These are phyloP conservation scores for Zopfochytrium polystomum DNA, from an alignment of 371 early-diverging fungal genomes.

Conservation along the genomic window DNA sequence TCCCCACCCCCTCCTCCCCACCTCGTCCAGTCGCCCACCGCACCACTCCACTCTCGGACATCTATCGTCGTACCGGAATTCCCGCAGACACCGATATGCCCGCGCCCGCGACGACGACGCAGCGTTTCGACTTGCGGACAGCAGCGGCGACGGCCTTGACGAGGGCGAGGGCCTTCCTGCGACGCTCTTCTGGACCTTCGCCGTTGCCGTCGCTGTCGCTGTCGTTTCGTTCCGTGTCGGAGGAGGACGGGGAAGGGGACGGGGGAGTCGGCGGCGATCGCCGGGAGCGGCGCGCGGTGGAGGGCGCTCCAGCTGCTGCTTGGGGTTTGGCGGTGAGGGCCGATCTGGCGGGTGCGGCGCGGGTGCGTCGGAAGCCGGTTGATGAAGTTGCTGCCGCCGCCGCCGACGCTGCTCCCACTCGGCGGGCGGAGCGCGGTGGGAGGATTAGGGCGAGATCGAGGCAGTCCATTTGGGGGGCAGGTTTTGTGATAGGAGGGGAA, in stretches of 20 bases:
- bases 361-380: no score
- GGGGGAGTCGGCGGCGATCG: neutral
- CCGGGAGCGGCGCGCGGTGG: neutral
- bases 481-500: neutral
- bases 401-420: no score
- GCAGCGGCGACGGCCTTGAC: no score
- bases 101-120: conserved; percentile 49
- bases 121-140: conserved; percentile 35
- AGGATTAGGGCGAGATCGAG: neutral
- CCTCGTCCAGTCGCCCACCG: no score
- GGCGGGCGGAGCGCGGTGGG: no score
- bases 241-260: neutral
- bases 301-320: neutral
- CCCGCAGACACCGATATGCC: conserved; percentile 52
- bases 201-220: neutral
- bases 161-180: conserved; percentile 27
- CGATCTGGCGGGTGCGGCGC: no score
- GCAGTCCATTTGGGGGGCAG: neutral
- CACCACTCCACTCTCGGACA: no score
- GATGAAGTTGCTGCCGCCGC: no score
- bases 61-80: conserved; percentile 41
- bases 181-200: neutral
- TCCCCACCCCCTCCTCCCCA: no score
- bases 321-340: no score
- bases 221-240: neutral